A percentile compares a stretch with the other conserved stretches of the same genome.
phyloP scores from a whole-genome alignment of 768 basidiomycete species.

The Lactarius deliciosus region DNA sequence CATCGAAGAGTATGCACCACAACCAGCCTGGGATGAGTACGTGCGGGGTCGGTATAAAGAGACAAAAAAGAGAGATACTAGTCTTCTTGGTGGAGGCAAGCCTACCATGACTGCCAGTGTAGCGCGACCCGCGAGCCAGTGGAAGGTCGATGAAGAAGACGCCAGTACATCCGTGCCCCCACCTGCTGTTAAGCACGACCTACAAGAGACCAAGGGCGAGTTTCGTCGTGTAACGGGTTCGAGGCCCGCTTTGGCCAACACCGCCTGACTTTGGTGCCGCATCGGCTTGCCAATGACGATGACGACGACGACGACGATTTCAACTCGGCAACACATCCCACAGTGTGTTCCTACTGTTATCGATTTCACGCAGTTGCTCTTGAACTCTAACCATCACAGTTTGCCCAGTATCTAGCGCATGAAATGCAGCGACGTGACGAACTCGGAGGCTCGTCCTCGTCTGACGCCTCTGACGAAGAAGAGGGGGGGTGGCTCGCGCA shows the following conservation, averaged over 20 bases:
- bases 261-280: constrained; percentile 65
- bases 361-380: background rate
- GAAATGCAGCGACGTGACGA: constrained; percentile 67
- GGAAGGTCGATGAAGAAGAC: constrained; percentile 69
- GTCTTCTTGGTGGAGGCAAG: constrained; percentile 83
- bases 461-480: constrained; percentile 57
- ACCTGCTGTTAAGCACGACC: constrained; percentile 23
- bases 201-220: constrained; percentile 49
- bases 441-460: constrained; percentile 48
- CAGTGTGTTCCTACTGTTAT: constrained; percentile 38
- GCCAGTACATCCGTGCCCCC: constrained; percentile 11
- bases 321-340: constrained; percentile 45
- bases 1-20: constrained; percentile 68
- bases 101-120: constrained; percentile 47
- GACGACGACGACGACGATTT: constrained; percentile 49
- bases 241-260: constrained; percentile 48
- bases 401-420: constrained; percentile 74
- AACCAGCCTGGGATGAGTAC: constrained; percentile 86
- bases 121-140: constrained; percentile 39
- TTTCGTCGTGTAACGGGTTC: constrained; percentile 51
- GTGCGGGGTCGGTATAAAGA: constrained; percentile 83
- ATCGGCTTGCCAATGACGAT: constrained; percentile 43
- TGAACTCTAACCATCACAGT: constrained; percentile 43
- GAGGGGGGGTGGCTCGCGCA: constrained; percentile 81
- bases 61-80: constrained; percentile 78